phyloP scores from a whole-genome alignment of 495 filamentous ascomycete species.

The Penicillium robsamsonii region DNA sequence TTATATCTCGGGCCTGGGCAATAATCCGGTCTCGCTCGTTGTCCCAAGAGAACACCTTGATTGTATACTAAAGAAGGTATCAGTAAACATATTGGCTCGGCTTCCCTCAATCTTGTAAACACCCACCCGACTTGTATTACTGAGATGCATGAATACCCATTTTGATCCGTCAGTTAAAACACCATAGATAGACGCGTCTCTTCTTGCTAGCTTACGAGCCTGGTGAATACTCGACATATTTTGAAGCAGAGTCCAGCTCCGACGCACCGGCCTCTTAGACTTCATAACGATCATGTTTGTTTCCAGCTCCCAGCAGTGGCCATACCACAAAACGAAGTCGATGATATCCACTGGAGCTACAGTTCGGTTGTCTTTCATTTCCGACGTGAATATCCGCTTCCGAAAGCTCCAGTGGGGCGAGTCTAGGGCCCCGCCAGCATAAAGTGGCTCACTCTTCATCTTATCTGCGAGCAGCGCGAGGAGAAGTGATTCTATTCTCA shows the following conservation, averaged over 20 bases:
- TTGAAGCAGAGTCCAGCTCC: neutral
- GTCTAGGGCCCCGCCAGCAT: neutral
- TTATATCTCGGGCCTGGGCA: neutral
- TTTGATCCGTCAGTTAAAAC: neutral
- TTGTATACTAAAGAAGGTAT: neutral
- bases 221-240: neutral
- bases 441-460: neutral
- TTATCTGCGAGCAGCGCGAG: neutral
- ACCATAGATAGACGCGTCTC: neutral
- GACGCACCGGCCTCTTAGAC: neutral
- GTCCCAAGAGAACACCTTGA: neutral
- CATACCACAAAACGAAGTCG: neutral
- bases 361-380: neutral
- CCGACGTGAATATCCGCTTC: neutral
- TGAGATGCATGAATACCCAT: neutral
- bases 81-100: neutral
- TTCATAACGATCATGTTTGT: neutral
- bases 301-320: neutral
- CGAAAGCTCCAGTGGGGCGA: neutral
- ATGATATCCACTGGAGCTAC: neutral
- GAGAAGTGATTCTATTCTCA: neutral
- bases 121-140: neutral
- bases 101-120: neutral
- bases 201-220: neutral
- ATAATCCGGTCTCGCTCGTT: neutral